Percentiles rank a stretch among this genome's conserved stretches.
These are phyloP conservation scores for Ormosia semicastrata DNA, from an alignment of 306 rosid species.

Conservation along the genomic window DNA sequence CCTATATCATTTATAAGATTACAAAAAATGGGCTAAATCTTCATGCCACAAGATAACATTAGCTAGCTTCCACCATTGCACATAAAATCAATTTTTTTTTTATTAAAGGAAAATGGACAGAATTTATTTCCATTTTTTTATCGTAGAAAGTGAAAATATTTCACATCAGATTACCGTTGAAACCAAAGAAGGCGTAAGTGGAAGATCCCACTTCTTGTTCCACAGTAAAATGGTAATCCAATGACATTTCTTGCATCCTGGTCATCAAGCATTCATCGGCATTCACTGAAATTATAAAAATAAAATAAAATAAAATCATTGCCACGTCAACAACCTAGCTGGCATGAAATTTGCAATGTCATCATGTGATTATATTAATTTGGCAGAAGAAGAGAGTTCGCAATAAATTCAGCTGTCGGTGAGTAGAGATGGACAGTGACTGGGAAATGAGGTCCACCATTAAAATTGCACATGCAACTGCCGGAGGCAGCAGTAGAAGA, in stretches of 20 bases:
- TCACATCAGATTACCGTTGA: slow-evolving; percentile 57
- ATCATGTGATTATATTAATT: slow-evolving; percentile 17
- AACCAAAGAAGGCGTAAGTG: slow-evolving; percentile 88
- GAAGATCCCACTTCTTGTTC: slow-evolving; percentile 98
- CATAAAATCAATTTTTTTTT: background rate
- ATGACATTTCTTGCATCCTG: slow-evolving; percentile 95
- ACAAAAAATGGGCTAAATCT: background rate
- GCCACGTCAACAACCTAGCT: slow-evolving; percentile 25
- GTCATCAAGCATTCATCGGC: slow-evolving; percentile 90
- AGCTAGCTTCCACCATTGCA: background rate
- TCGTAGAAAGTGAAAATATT: background rate
- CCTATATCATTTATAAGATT: slow-evolving; percentile 41
- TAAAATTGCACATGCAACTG: slow-evolving; percentile 63
- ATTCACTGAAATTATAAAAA: slow-evolving; percentile 56
- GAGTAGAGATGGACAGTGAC: slow-evolving; percentile 49
- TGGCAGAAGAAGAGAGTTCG: slow-evolving; percentile 12
- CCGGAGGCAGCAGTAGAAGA: slow-evolving; percentile 30
- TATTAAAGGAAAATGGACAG: background rate
- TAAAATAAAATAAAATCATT: background rate
- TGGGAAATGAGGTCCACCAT: slow-evolving; percentile 54
- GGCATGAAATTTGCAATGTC: slow-evolving; percentile 4
- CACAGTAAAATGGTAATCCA: slow-evolving; percentile 91
- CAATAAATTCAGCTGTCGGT: slow-evolving; percentile 44
- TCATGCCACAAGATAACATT: background rate
- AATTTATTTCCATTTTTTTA: background rate